These are phyloP conservation scores for Wickerhamiella azyma DNA, from an alignment of 805 yeast species.

Conservation along the genomic window DNA sequence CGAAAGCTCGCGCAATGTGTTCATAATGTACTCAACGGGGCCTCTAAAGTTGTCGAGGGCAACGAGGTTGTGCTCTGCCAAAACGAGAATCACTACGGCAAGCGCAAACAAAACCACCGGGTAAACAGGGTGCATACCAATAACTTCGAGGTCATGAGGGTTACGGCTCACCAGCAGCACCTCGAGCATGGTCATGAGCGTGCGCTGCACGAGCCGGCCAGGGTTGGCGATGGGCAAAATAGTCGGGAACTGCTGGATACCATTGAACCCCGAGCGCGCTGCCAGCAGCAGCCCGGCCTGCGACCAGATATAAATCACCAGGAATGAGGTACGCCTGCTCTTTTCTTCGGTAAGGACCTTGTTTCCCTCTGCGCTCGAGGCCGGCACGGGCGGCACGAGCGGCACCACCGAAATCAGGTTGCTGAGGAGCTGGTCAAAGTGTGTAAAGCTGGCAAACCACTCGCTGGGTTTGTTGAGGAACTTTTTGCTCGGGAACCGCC, in stretches of 20 bases:
- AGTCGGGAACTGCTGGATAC: conserved; percentile 12
- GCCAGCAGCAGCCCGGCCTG: conserved; percentile 14
- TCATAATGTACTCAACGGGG: conserved; percentile 12
- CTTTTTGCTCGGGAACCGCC: conserved; percentile 13
- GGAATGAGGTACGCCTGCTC: conserved; percentile 7
- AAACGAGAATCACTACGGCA: conserved; percentile 8
- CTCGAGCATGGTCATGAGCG: conserved; percentile 16
- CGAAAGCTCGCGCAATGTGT: conserved; percentile 10
- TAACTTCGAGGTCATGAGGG: conserved; percentile 15
- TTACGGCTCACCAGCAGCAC: conserved; percentile 16
- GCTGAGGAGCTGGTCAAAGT: conserved; percentile 11
- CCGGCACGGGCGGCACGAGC: conserved; percentile 10
- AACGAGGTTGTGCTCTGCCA: conserved; percentile 10
- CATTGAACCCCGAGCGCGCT: conserved; percentile 12
- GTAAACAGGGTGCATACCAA: conserved; percentile 14
- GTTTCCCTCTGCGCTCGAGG: conserved; percentile 1
- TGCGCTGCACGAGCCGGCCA: conserved; percentile 14
- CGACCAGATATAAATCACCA: conserved; percentile 13
- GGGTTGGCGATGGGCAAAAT: conserved; percentile 12
- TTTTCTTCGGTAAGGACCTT: conserved; percentile 8
- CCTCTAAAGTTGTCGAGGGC: conserved; percentile 12
- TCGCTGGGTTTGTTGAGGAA: conserved; percentile 8
- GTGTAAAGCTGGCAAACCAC: conserved; percentile 14
- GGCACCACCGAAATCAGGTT: conserved; percentile 10
- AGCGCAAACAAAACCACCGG: conserved; percentile 11